Conservation (phyloP, 1,284 basidiomycete species). For the Fomitopsis betulina region DNA sequence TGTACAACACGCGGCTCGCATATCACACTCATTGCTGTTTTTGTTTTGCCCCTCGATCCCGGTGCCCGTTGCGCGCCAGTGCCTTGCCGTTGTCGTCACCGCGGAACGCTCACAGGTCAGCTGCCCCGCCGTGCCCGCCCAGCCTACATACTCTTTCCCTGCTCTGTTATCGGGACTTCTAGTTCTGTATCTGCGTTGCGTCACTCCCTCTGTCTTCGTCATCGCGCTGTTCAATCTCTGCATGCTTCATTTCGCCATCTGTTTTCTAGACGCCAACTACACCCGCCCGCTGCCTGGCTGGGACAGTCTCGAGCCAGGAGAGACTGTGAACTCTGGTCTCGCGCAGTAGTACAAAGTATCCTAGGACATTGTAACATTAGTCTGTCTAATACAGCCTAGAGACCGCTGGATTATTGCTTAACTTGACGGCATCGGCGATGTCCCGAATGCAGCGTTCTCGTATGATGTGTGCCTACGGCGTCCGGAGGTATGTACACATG, state of each 20-base stretch:
- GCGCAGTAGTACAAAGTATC: constrained; percentile 3
- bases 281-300: neutral
- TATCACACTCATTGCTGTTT: neutral
- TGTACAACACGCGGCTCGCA: neutral
- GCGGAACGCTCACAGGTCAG: neutral
- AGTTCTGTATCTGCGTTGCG: neutral
- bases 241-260: neutral
- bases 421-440: too few species aligned
- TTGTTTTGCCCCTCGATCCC: neutral
- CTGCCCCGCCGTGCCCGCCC: neutral
- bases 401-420: neutral
- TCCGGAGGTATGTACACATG: too few species aligned
- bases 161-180: neutral
- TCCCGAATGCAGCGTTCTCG: too few species aligned
- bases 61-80: neutral
- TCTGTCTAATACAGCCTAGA: neutral
- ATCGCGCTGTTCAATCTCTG: neutral
- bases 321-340: neutral
- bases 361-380: constrained; percentile 2
- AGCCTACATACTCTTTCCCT: neutral
- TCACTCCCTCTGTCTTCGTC: neutral
- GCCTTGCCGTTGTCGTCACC: neutral
- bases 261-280: neutral
- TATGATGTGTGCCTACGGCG: too few species aligned
- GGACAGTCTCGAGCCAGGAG: neutral